A percentile compares a stretch with the other conserved stretches of the same genome.
These are phyloP conservation scores for Xylaria bambusicola DNA, from an alignment of 495 filamentous ascomycete species.

Conservation along the genomic window DNA sequence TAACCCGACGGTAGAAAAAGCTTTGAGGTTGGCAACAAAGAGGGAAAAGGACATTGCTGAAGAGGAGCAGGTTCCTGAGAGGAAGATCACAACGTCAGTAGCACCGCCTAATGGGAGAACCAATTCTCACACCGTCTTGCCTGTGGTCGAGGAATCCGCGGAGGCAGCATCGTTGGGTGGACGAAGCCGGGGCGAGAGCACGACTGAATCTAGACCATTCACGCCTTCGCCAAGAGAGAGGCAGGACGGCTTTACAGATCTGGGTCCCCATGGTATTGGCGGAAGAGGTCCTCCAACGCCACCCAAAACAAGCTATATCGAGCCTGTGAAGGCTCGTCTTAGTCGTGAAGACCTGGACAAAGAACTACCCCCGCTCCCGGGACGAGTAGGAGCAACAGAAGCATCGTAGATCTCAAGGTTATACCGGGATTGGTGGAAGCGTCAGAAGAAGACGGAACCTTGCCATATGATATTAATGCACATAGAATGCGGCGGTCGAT, in stretches of 20 bases:
- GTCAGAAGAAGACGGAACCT: background rate
- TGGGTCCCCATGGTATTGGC: conserved; percentile 40
- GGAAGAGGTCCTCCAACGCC: conserved; percentile 44
- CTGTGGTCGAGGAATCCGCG: conserved; percentile 87
- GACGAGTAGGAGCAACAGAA: background rate
- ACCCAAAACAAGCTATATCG: conserved; percentile 44
- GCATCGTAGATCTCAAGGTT: background rate
- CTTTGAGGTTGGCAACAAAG: conserved; percentile 37
- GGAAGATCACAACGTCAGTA: conserved; percentile 51
- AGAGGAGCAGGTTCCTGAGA: conserved; percentile 51
- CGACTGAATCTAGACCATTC: conserved; percentile 46
- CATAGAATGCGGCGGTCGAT: conserved; percentile 7
- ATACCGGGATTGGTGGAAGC: background rate
- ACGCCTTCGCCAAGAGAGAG: conserved; percentile 46
- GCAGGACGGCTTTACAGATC: conserved; percentile 46
- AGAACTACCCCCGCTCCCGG: conserved; percentile 57
- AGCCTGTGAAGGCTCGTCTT: conserved; percentile 36
- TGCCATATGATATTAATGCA: conserved; percentile 12
- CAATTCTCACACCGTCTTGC: conserved; percentile 65
- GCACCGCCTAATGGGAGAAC: conserved; percentile 47
- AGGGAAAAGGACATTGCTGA: conserved; percentile 41
- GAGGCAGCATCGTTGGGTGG: conserved; percentile 74
- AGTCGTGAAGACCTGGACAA: conserved; percentile 55
- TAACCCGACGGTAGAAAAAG: conserved; percentile 36
- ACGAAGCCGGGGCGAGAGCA: conserved; percentile 43